A percentile compares a stretch with the other conserved stretches of the same genome.
Evolutionary conservation across 2,329 filamentous ascomycete species (phyloP).

Genomic region (Neophaeococcomyces mojaviensis): DNA sequence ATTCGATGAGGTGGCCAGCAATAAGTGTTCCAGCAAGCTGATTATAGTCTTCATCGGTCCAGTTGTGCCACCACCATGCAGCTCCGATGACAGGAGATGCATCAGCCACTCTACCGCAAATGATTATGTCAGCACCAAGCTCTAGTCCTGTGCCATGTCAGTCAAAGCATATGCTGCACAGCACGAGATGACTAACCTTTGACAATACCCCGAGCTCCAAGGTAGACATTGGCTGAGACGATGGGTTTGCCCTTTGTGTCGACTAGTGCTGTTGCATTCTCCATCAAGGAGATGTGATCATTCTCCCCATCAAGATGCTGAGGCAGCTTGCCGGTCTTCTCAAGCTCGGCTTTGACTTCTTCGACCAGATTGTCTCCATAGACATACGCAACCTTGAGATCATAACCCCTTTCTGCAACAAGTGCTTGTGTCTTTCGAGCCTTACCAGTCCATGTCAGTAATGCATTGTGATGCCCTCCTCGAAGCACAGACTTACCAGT

Average conservation of each 20-base stretch:
- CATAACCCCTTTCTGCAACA: slow-evolving; percentile 28
- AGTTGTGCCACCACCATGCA: slow-evolving; percentile 50
- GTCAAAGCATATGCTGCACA: background rate
- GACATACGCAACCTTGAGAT: slow-evolving; percentile 40
- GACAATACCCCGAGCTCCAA: slow-evolving; percentile 45
- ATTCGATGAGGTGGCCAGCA: slow-evolving; percentile 49
- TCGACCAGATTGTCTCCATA: slow-evolving; percentile 39
- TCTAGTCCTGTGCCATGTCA: slow-evolving; percentile 24
- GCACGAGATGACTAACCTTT: slow-evolving; percentile 20
- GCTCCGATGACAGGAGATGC: slow-evolving; percentile 50
- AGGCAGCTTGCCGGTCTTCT: slow-evolving; percentile 28
- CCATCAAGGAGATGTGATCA: slow-evolving; percentile 27
- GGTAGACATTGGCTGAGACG: slow-evolving; percentile 45
- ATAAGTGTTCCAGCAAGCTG: slow-evolving; percentile 44
- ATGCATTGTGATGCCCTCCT: slow-evolving; percentile 31
- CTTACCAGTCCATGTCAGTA: slow-evolving; percentile 27
- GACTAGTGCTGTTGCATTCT: slow-evolving; percentile 33
- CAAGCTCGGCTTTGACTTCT: slow-evolving; percentile 28
- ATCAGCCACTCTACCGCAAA: slow-evolving; percentile 44
- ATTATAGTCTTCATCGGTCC: slow-evolving; percentile 43
- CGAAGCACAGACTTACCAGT: slow-evolving; percentile 29
- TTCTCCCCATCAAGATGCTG: slow-evolving; percentile 38
- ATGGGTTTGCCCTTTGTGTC: slow-evolving; percentile 31
- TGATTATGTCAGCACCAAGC: slow-evolving; percentile 41
- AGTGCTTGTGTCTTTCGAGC: slow-evolving; percentile 19